Evolutionary conservation across 805 yeast genomes (phyloP), one percentile per base, ranked within the genome.

Genomic region (Candida pseudofarinosa): DNA sequence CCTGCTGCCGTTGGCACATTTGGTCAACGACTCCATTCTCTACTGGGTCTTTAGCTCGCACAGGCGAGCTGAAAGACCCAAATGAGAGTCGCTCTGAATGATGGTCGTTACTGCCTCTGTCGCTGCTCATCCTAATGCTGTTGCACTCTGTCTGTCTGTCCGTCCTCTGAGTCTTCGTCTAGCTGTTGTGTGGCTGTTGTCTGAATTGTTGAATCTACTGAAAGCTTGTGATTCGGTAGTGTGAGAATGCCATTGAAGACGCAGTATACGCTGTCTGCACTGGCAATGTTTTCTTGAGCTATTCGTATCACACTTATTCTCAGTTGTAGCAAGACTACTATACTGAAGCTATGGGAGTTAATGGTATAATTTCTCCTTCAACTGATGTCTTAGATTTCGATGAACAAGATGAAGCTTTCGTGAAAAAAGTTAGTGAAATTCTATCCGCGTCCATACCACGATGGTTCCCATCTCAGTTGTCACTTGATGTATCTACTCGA

Each of bases 1-100:
- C 50, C 17, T 44, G 46, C 47, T 58, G 63, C 8, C 30, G 35
- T 18, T 42, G 38, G 37, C 49, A 56, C 14, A 58, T 19, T 19
- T 50, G 51, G 4, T 56, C 55, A 17, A 55, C 33, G 10, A 49
- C 46, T 31, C 42, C 44, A 13, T 36, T 34, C 33, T n/a, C 38
- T 19, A 35, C 16, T 10, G 38, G 8, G 16, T 20, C 28, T 4
- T 26, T 17, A 4, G 41, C 37, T 39, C 35, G 28, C n/a, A 37
- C 38, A 7, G 41, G 45, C 33, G 45, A 42, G 28, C 42, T 38
- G 12, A 41, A 43, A 23, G 28, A 23, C 28, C 28, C 10, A 10
- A n/a, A n/a, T n/a, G n/a, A n/a, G n/a, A n/a, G n/a, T n/a, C n/a
- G n/a, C n/a, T n/a, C n/a, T n/a, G n/a, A n/a, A n/a, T n/a, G n/a